Evolutionary conservation across 192 early-diverging fungal species (phyloP).

Genomic region (Gamsiella multidivaricata): DNA sequence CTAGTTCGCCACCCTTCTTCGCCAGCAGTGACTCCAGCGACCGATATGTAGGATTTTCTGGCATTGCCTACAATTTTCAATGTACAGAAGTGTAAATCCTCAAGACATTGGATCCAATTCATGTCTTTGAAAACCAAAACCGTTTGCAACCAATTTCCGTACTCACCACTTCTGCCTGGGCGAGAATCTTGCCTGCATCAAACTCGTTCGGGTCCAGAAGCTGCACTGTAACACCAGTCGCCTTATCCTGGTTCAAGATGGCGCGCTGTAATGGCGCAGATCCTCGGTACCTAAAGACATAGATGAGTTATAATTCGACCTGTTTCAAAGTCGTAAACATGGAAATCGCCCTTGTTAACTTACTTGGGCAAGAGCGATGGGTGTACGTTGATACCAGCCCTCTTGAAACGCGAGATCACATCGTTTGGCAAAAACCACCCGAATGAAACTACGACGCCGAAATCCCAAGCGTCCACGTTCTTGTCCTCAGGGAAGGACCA

Average conservation of each 20-base stretch:
- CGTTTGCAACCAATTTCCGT: background rate
- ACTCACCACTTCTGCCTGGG: slow-evolving; percentile 71
- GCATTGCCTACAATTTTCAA: slow-evolving; percentile 36
- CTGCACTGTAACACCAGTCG: slow-evolving; percentile 88
- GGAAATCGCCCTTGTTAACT: background rate
- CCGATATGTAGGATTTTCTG: slow-evolving; percentile 43
- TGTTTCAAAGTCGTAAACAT: background rate
- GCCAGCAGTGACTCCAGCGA: slow-evolving; percentile 59
- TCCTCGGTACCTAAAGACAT: slow-evolving; percentile 73
- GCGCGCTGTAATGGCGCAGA: slow-evolving; percentile 90
- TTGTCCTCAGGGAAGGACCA: slow-evolving; percentile 37
- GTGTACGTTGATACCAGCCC: slow-evolving; percentile 88
- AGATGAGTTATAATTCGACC: background rate
- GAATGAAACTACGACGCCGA: slow-evolving; percentile 95
- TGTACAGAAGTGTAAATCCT: background rate
- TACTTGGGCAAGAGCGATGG: slow-evolving; percentile 93
- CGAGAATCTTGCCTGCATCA: slow-evolving; percentile 87
- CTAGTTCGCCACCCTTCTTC: slow-evolving; percentile 65
- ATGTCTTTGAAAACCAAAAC: background rate
- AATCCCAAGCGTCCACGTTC: slow-evolving; percentile 59
- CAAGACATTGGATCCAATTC: no score
- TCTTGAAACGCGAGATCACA: slow-evolving; percentile 74
- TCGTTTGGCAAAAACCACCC: slow-evolving; percentile 85
- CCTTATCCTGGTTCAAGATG: slow-evolving; percentile 78
- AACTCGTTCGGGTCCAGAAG: slow-evolving; percentile 81